These are phyloP conservation scores for Petasospora rhodanensis DNA, from an alignment of 1,139 yeast species.

Conservation along the genomic window DNA sequence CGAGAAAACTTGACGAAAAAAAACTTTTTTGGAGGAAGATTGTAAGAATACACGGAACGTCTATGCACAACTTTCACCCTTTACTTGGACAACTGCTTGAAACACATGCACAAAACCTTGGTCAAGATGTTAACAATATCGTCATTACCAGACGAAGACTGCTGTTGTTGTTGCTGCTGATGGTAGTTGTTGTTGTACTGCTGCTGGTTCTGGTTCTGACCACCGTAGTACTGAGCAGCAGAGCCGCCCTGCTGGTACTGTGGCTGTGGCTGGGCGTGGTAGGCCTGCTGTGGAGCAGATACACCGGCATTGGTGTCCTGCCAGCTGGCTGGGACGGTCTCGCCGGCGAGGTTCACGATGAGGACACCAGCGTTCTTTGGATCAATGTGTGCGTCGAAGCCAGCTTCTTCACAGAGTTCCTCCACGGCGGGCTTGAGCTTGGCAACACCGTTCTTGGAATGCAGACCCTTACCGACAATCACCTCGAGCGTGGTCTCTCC, in stretches of 20 bases:
- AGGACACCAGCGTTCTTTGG: constrained; percentile 76
- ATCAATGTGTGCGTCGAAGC: constrained; percentile 58
- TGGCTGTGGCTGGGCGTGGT: constrained; percentile 32
- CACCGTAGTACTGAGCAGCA: constrained; percentile 19
- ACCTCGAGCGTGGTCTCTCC: constrained; percentile 57
- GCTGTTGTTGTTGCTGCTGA: constrained; percentile 11
- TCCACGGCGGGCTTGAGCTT: constrained; percentile 86
- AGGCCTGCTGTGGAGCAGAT: constrained; percentile 28
- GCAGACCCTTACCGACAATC: constrained; percentile 94
- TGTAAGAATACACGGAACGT: no score
- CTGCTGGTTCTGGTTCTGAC: constrained; percentile 33
- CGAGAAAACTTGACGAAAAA: background rate
- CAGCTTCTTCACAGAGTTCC: constrained; percentile 53
- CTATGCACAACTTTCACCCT: background rate
- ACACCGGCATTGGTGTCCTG: constrained; percentile 21
- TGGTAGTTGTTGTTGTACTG: no score
- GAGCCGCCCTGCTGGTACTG: constrained; percentile 27
- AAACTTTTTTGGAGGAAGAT: no score
- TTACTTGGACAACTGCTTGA: constrained; percentile 22
- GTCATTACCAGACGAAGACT: constrained; percentile 8
- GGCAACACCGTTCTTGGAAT: constrained; percentile 76
- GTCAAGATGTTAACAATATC: constrained; percentile 18
- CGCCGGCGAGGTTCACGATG: constrained; percentile 54
- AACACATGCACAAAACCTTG: constrained; percentile 26
- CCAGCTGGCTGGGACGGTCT: constrained; percentile 53